Evolutionary conservation across 805 yeast species (phyloP), one percentile per base, ranked within the genome.

Genomic region (Kluyveromyces wickerhamii): DNA sequence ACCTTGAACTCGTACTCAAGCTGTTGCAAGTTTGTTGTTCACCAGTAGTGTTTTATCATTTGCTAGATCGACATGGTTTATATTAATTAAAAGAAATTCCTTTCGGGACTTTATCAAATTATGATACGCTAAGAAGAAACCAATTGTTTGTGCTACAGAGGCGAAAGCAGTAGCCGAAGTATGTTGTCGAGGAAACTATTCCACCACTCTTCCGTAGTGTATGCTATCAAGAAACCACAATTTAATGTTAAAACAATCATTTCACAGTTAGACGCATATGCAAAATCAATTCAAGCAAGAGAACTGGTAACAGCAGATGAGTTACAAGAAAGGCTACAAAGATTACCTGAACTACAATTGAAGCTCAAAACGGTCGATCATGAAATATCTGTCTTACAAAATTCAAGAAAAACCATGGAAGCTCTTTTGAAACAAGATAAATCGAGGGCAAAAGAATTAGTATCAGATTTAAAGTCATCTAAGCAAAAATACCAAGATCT

Each of bases 361-460:
- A 21, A 37, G 1, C 41, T 52, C 15, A 57, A 47, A 28, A 13
- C 23, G 1, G 21, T 51, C 2, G 46, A 48, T 9, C 19, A 36
- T 4, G 35, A 49, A 3, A 35, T 64, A 17, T 52, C 58, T 18
- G 37, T 43, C 0, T 34, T 65, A 10, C 58, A 62, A 26, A 41
- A 40, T 5, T 41, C 43, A 36, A 52, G 60, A 41, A 62, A 48
- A 25, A 23, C 30, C n/a, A 41, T 44, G 36, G 67, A 52, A 40
- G 38, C 21, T 15, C 42, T 37, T 37, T 48, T 57, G 36, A 57
- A 44, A 23, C 29, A 7, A 18, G 57, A 41, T 34, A 50, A 42
- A 42, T 38, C 39, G 13, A 44, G 29, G 29, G 44, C 24, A 25
- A 35, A 9, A n/a, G 39, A 39, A 20, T 29, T 39, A 5, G 34